A percentile compares a stretch with the other conserved stretches of the same genome.
Conservation (phyloP, 306 rosid species). For the Pterocarpus macrocarpus region DNA sequence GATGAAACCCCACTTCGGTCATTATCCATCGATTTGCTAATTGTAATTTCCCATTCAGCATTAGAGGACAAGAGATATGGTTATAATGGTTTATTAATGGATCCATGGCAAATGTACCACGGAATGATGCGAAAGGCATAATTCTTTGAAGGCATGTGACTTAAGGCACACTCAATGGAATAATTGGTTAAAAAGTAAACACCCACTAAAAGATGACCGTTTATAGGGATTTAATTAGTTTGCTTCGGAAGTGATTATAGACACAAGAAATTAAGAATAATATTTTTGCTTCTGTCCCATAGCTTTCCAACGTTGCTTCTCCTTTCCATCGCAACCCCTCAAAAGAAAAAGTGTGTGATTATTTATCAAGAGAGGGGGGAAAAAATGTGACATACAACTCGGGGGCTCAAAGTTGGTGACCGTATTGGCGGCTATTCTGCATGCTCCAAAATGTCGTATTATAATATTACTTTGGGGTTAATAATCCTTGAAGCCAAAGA, state of each 20-base stretch:
- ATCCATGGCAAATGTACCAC: slow-evolving; percentile 29
- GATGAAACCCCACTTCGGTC: slow-evolving; percentile 12
- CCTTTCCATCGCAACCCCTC: slow-evolving; percentile 78
- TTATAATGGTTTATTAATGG: slow-evolving; percentile 32
- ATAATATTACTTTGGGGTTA: slow-evolving; percentile 44
- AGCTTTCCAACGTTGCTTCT: slow-evolving; percentile 75
- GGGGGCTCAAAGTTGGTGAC: slow-evolving; percentile 40
- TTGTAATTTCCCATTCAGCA: slow-evolving; percentile 28
- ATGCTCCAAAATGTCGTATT: slow-evolving; percentile 45
- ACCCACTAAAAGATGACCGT: slow-evolving; percentile 64
- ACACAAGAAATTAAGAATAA: slow-evolving; percentile 43
- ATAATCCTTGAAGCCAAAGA: slow-evolving; percentile 67
- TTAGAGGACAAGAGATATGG: slow-evolving; percentile 27
- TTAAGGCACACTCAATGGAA: slow-evolving; percentile 68
- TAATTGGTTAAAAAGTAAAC: slow-evolving; percentile 75
- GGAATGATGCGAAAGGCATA: slow-evolving; percentile 61
- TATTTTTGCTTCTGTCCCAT: slow-evolving; percentile 47
- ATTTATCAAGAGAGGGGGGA: slow-evolving; percentile 11
- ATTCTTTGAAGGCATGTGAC: slow-evolving; percentile 65
- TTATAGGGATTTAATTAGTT: slow-evolving; percentile 60
- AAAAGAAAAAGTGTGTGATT: slow-evolving; percentile 53
- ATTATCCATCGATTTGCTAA: neutral
- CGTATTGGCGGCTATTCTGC: slow-evolving; percentile 58
- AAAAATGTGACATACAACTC: slow-evolving; percentile 39
- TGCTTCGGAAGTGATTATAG: slow-evolving; percentile 75